Percentiles rank a stretch among this genome's conserved stretches.
Evolutionary conservation across 2,329 filamentous ascomycete species (phyloP).

Genomic region (Colletotrichum chlorophyti): DNA sequence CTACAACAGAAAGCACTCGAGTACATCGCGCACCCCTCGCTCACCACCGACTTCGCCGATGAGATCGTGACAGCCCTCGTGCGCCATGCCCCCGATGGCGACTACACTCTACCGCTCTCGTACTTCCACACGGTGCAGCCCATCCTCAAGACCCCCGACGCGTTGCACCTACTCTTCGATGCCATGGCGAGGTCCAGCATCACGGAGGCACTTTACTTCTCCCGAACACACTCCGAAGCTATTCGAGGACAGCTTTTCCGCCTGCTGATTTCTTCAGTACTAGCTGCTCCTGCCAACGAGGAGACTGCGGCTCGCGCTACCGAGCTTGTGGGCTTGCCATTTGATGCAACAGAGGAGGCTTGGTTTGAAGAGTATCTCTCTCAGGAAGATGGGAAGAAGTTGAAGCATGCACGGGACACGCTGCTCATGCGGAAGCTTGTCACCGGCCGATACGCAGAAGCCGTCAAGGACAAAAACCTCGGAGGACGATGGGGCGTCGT

Average conservation of each 20-base stretch:
- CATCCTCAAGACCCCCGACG: slow-evolving; percentile 67
- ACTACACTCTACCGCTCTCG: slow-evolving; percentile 72
- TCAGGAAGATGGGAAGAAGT: slow-evolving; percentile 67
- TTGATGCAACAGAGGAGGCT: slow-evolving; percentile 72
- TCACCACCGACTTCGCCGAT: slow-evolving; percentile 82
- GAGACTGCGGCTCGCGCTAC: slow-evolving; percentile 62
- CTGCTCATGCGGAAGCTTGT: slow-evolving; percentile 77
- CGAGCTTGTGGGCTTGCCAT: slow-evolving; percentile 76
- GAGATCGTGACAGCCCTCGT: slow-evolving; percentile 78
- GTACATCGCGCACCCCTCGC: slow-evolving; percentile 78
- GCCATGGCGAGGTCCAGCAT: slow-evolving; percentile 72
- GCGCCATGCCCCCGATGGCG: slow-evolving; percentile 62
- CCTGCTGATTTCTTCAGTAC: slow-evolving; percentile 66
- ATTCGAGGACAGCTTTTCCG: slow-evolving; percentile 72
- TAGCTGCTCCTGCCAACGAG: slow-evolving; percentile 48
- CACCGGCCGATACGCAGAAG: slow-evolving; percentile 63
- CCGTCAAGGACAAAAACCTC: slow-evolving; percentile 49
- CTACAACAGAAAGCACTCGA: slow-evolving; percentile 67
- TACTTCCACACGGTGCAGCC: slow-evolving; percentile 82
- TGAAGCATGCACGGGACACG: slow-evolving; percentile 74
- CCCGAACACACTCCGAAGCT: slow-evolving; percentile 67
- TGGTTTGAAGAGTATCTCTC: slow-evolving; percentile 78
- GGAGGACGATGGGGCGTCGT: slow-evolving; percentile 56
- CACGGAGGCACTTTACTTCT: slow-evolving; percentile 77
- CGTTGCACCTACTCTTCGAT: slow-evolving; percentile 72